phyloP scores from a whole-genome alignment of 116 monocot species.

The Cymodocea nodosa region DNA sequence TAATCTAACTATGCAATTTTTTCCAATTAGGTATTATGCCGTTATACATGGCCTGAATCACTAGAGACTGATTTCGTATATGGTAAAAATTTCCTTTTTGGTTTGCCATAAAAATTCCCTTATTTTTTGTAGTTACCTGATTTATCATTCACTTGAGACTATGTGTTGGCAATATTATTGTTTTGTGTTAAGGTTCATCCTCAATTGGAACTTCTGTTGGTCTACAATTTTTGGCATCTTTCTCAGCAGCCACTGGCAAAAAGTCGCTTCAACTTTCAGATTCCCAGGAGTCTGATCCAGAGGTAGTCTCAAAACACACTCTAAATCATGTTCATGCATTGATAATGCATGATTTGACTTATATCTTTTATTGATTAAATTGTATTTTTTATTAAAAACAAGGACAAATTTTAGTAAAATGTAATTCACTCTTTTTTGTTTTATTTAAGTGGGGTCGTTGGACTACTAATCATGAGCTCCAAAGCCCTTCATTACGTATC shows the following conservation, averaged over 20 bases:
- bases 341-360: not conserved
- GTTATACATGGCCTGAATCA: slow-evolving; percentile 62
- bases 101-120: no score
- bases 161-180: not conserved
- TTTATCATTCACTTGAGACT: not conserved
- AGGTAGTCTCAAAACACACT: slow-evolving; percentile 20
- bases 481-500: slow-evolving; percentile 47
- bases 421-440: not conserved
- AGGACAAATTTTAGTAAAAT: not conserved
- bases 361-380: not conserved
- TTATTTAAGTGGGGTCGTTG: slow-evolving; percentile 54
- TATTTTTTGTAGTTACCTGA: not conserved
- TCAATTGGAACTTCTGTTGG: slow-evolving; percentile 70
- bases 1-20: not conserved
- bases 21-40: slow-evolving; percentile 31
- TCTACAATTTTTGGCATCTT: slow-evolving; percentile 57
- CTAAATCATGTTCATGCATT: not conserved
- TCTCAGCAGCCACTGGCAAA: slow-evolving; percentile 73
- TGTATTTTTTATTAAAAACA: not conserved
- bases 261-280: slow-evolving; percentile 40
- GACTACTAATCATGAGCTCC: slow-evolving; percentile 40
- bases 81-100: slow-evolving; percentile 25
- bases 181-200: slow-evolving; percentile 40
- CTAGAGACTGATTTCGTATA: slow-evolving; percentile 81
- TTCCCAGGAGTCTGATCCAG: slow-evolving; percentile 87